Evolutionary conservation across 345 rosid species (phyloP).

Genomic region (Ceriops tagal): DNA sequence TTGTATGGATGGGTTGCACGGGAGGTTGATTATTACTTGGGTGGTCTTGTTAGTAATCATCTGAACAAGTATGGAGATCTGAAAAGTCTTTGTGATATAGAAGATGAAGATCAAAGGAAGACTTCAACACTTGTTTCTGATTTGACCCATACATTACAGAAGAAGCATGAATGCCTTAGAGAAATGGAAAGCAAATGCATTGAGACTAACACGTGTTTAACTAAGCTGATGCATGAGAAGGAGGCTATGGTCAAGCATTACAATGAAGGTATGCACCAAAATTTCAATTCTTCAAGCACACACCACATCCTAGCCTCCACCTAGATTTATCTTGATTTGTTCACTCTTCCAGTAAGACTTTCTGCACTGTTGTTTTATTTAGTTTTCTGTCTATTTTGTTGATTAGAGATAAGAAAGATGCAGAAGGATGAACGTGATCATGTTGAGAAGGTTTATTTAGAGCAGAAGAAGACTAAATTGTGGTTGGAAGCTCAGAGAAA

Average conservation of each 20-base stretch:
- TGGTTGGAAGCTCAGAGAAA: constrained; percentile 34
- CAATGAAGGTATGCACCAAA: constrained; percentile 47
- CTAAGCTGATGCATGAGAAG: constrained; percentile 28
- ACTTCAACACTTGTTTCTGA: constrained; percentile 32
- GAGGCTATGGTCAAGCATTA: constrained; percentile 35
- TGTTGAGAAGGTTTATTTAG: constrained; percentile 36
- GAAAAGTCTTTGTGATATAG: constrained; percentile 43
- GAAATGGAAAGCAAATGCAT: constrained; percentile 42
- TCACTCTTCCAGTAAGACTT: not conserved
- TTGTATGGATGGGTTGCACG: constrained; percentile 71
- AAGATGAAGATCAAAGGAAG: constrained; percentile 48
- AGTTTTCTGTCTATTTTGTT: not conserved
- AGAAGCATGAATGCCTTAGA: constrained; percentile 27
- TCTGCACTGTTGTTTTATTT: constrained; percentile 2
- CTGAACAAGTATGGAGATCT: constrained; percentile 53
- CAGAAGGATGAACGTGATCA: constrained; percentile 31
- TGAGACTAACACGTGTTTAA: constrained; percentile 27
- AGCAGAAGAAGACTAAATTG: constrained; percentile 38
- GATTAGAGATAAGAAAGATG: constrained; percentile 35
- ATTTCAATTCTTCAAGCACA: not conserved
- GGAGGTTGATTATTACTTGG: constrained; percentile 44
- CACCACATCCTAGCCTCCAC: too few relatives aligned
- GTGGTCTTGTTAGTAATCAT: constrained; percentile 35
- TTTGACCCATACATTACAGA: constrained; percentile 42
- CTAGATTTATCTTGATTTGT: too few relatives aligned